Conservation (phyloP, 2,329 filamentous ascomycete genomes). For the Geosmithia flava region DNA sequence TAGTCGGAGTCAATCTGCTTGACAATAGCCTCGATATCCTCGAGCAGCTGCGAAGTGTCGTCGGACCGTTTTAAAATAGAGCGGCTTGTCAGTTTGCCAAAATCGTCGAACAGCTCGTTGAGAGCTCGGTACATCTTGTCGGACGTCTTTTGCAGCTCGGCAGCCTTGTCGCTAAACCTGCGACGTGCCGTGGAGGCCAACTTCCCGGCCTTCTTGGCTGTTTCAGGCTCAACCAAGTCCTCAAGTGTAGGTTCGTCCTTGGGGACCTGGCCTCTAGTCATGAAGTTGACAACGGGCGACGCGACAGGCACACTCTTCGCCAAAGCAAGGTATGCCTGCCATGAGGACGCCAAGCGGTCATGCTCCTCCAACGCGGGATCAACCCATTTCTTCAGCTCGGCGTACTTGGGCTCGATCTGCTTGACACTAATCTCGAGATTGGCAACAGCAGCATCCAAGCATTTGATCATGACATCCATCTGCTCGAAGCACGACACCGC, state of each 20-base stretch:
- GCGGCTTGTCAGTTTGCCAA: conserved; percentile 44
- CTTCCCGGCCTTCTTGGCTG: conserved; percentile 59
- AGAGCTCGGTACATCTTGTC: conserved; percentile 49
- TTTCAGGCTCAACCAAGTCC: conserved; percentile 64
- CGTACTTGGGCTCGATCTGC: conserved; percentile 57
- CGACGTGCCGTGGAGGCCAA: conserved; percentile 45
- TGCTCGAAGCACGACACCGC: conserved; percentile 57
- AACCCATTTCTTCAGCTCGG: conserved; percentile 60
- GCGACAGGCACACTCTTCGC: conserved; percentile 54
- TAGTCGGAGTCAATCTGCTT: conserved; percentile 83
- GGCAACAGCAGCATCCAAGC: conserved; percentile 71
- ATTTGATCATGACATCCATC: conserved; percentile 65
- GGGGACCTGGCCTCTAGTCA: conserved; percentile 34
- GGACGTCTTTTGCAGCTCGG: conserved; percentile 48
- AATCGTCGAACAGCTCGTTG: conserved; percentile 47
- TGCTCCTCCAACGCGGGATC: conserved; percentile 57
- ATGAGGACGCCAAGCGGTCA: conserved; percentile 46
- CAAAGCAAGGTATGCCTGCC: conserved; percentile 56
- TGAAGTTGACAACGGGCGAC: conserved; percentile 52
- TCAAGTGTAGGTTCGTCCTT: conserved; percentile 48
- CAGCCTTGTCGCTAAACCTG: conserved; percentile 46
- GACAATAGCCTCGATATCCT: conserved; percentile 76
- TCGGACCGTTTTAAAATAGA: conserved; percentile 44
- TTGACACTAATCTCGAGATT: conserved; percentile 71
- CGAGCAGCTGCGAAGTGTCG: conserved; percentile 57